Evolutionary conservation across 2,329 filamentous ascomycete species (phyloP).

Genomic region (Passalora sequoiae): DNA sequence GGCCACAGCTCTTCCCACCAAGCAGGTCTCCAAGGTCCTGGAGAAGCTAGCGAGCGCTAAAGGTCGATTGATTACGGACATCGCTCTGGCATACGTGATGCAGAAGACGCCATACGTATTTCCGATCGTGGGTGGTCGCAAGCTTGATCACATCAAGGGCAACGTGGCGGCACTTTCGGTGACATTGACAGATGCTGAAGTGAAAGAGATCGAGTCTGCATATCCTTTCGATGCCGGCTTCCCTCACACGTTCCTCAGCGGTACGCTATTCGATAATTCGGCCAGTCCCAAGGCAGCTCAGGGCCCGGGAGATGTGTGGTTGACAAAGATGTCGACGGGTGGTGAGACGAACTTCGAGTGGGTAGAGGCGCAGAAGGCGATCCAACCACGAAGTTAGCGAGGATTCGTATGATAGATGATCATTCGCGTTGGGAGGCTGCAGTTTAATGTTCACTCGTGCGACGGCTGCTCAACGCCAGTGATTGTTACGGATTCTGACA

Average conservation of each 20-base stretch:
- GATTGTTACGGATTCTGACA: no score
- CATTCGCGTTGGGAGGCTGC: no score
- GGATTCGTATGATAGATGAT: neutral
- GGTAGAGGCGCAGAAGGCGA: slow-evolving; percentile 11
- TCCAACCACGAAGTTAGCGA: slow-evolving; percentile 2
- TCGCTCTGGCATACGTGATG: slow-evolving; percentile 64
- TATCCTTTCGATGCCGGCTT: slow-evolving; percentile 62
- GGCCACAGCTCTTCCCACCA: slow-evolving; percentile 26
- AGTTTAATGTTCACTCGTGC: no score
- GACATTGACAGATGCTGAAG: slow-evolving; percentile 55
- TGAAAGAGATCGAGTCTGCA: slow-evolving; percentile 60
- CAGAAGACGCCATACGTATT: slow-evolving; percentile 62
- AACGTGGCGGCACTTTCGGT: slow-evolving; percentile 65
- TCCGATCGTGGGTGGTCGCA: slow-evolving; percentile 65
- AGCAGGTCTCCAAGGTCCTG: slow-evolving; percentile 49
- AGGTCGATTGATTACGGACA: slow-evolving; percentile 32
- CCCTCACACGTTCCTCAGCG: slow-evolving; percentile 54
- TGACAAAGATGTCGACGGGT: no score
- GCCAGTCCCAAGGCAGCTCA: slow-evolving; percentile 22
- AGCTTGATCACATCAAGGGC: slow-evolving; percentile 60
- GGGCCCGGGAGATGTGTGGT: slow-evolving; percentile 33
- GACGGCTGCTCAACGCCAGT: no score
- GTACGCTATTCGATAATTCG: slow-evolving; percentile 2
- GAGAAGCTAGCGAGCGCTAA: slow-evolving; percentile 55
- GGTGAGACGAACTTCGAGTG: slow-evolving; percentile 9